Conservation (phyloP, 1,284 basidiomycete genomes). For the Moesziomyces parantarcticus region DNA sequence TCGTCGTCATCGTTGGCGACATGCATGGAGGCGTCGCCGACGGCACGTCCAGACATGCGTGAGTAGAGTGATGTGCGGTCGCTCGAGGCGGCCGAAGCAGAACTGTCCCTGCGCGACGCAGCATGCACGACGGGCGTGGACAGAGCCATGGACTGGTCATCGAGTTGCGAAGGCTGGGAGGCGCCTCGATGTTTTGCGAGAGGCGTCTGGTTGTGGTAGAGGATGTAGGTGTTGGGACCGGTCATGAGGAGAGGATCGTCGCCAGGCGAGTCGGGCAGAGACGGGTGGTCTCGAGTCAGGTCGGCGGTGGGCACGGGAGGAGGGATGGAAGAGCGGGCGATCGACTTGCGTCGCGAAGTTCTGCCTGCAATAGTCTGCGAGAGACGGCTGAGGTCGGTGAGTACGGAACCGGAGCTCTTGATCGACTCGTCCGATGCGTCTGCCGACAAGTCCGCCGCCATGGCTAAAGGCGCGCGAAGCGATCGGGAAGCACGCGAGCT, state of each 20-base stretch:
- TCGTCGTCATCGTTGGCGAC: constrained; percentile 3
- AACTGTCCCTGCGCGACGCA: constrained; percentile 13
- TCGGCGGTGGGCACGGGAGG: constrained; percentile 29
- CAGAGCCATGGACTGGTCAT: constrained; percentile 27
- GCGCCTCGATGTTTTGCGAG: constrained; percentile 18
- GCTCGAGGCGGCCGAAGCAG: constrained; percentile 3
- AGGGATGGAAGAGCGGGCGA: constrained; percentile 1
- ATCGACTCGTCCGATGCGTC: constrained; percentile 33
- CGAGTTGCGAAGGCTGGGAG: neutral
- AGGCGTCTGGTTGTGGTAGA: constrained; percentile 35
- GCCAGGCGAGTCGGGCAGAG: constrained; percentile 42
- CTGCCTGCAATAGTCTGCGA: constrained; percentile 7
- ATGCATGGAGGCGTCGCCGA: neutral
- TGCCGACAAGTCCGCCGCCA: constrained; percentile 7
- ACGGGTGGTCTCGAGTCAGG: constrained; percentile 32
- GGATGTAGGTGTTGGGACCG: constrained; percentile 31
- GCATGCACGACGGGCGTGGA: neutral
- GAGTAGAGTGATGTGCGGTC: constrained; percentile 22
- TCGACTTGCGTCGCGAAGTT: constrained; percentile 7
- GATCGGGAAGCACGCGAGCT: constrained; percentile 11
- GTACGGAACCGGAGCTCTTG: constrained; percentile 22
- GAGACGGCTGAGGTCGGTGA: constrained; percentile 14
- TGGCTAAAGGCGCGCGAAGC: constrained; percentile 12
- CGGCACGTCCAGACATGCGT: constrained; percentile 27
- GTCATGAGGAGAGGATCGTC: constrained; percentile 50